Evolutionary conservation across 2,329 filamentous ascomycete genomes (phyloP), one percentile per base, ranked within the genome.

Genomic region (Aspergillus sp.): DNA sequence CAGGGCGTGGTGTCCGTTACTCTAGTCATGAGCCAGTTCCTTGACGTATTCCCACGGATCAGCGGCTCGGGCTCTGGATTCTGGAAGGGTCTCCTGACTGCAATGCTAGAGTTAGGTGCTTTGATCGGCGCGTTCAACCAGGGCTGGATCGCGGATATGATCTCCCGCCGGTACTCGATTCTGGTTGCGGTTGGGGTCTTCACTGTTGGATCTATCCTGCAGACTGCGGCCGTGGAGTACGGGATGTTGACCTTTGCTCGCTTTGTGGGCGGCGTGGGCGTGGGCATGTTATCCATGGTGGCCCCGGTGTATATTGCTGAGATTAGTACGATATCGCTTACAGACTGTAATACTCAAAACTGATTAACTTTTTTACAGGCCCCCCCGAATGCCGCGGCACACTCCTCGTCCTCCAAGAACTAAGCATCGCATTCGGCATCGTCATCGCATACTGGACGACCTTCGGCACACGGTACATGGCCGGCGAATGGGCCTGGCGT

Each of bases 1-100:
- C 27, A 31, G 9, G 9, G 27, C 3, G 27, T 31, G 2, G 27
- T 31, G 3, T 31, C 27, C 27, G 27, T 31, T 4, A 31, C 27
- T 11, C 66, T 73, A 17, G 69, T 75, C 27, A 73, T 75, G 72
- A 64, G 73, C 54, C 72, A 74, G 56, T 75, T 75, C 59, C 19
- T 68, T 57, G 71, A 70, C 44, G 68, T 72, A 51, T 75, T 74
- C 54, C 72, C 72, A 14, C 50, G 56, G 3, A 66, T 74, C 23
- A 67, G 63, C 46, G 65, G 67, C 11, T 69, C 71, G 6, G 71
- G 66, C 1, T 65, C 68, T 17, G 68, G 72, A 61, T 70, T 70
- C 11, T 74, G 70, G 70, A 31, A 31, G 27, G 27, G 27, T 1
- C 27, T 31, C 27, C 61, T 72, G 14, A 69, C 72, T 3, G 62